Conservation (phyloP, 805 yeast genomes). For the Sugiyamaella americana region DNA sequence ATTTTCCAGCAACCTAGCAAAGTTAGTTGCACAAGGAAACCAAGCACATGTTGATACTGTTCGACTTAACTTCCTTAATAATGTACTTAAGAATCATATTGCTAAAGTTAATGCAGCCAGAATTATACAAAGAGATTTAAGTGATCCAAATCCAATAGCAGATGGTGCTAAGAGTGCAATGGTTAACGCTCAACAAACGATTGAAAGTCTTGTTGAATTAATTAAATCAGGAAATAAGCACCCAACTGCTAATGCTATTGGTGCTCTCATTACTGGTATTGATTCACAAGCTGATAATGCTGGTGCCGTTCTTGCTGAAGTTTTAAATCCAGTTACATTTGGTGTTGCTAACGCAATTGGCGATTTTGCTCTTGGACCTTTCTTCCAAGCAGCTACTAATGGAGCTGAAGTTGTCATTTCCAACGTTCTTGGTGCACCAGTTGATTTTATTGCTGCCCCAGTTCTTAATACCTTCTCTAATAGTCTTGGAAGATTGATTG, state of each 20-base stretch:
- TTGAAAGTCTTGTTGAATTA: conserved; percentile 6
- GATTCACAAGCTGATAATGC: conserved; percentile 23
- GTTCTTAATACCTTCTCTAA: conserved; percentile 12
- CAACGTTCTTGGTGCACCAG: conserved; percentile 17
- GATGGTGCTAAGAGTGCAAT: conserved; percentile 14
- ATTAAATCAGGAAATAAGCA: conserved; percentile 8
- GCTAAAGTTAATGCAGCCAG: no score
- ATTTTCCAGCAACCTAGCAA: no score
- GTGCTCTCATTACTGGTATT: conserved; percentile 19
- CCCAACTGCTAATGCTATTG: conserved; percentile 18
- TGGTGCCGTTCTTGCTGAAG: conserved; percentile 19
- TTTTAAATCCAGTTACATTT: conserved; percentile 22
- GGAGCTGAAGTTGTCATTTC: conserved; percentile 23
- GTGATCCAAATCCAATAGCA: conserved; percentile 7
- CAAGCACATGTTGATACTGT: no score
- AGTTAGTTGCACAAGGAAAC: no score
- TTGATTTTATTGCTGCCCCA: conserved; percentile 24
- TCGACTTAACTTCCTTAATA: no score
- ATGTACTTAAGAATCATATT: no score
- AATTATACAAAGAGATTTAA: no score
- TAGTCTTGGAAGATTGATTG: conserved; percentile 17
- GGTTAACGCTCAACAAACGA: conserved; percentile 16
- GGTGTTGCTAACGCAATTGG: conserved; percentile 25
- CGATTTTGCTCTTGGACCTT: conserved; percentile 18
- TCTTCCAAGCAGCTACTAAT: conserved; percentile 21